These are phyloP conservation scores for Petasospora rhodanensis DNA, from an alignment of 1,139 yeast species.

Conservation along the genomic window DNA sequence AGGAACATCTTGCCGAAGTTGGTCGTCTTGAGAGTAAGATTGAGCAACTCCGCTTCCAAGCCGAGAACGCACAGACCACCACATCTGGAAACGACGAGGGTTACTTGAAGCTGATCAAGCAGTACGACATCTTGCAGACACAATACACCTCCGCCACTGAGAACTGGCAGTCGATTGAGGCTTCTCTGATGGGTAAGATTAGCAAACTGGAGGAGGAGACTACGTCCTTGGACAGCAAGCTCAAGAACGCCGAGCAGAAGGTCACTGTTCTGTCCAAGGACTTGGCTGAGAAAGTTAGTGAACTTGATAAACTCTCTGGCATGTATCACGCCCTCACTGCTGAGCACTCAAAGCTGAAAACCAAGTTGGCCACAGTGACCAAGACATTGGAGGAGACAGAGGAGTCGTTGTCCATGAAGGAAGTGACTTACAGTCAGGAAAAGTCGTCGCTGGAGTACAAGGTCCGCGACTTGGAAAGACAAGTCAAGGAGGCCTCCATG, in stretches of 20 bases:
- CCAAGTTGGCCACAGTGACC: conserved; percentile 8
- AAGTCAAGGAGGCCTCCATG: conserved; percentile 28
- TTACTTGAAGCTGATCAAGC: conserved; percentile 28
- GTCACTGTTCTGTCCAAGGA: conserved; percentile 22
- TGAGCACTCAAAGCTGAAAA: conserved; percentile 15
- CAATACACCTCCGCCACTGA: conserved; percentile 70
- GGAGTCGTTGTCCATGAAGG: conserved; percentile 23
- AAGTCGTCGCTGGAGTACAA: conserved; percentile 32
- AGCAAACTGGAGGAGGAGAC: conserved; percentile 36
- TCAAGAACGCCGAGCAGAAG: conserved; percentile 15
- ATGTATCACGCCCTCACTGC: conserved; percentile 18
- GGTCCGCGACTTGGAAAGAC: conserved; percentile 37
- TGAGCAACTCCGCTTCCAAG: conserved; percentile 36
- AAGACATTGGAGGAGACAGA: conserved; percentile 28
- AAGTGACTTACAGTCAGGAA: conserved; percentile 20
- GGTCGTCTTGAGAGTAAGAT: conserved; percentile 35
- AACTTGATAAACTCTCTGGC: conserved; percentile 13
- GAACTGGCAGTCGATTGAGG: conserved; percentile 64
- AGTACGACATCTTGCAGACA: conserved; percentile 54
- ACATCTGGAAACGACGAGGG: conserved; percentile 25
- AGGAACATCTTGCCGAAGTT: conserved; percentile 43
- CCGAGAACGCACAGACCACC: conserved; percentile 34
- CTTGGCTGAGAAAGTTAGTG: conserved; percentile 18
- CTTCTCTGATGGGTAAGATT: conserved; percentile 44
- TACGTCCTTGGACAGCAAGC: conserved; percentile 4